A percentile compares a stretch with the other conserved stretches of the same genome.
Evolutionary conservation across 306 rosid species (phyloP).

Genomic region (Citrullus colocynthis): DNA sequence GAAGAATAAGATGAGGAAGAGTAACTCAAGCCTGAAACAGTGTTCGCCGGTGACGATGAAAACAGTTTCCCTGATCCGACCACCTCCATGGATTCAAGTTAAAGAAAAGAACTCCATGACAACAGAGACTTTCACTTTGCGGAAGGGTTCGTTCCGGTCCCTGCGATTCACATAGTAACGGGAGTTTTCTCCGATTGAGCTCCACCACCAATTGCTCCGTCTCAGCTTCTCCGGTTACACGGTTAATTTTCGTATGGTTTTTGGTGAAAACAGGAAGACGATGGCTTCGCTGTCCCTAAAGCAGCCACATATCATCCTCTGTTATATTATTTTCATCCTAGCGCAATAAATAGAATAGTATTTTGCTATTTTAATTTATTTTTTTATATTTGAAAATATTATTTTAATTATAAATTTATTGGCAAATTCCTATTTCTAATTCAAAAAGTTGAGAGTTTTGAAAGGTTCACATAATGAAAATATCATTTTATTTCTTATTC

Average conservation of each 20-base stretch:
- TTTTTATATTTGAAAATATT: too few species aligned
- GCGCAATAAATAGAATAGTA: too few species aligned
- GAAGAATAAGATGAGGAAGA: not conserved
- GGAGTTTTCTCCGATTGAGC: not conserved
- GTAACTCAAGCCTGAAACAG: not conserved
- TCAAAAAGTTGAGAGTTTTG: too few species aligned
- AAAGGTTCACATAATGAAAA: too few species aligned
- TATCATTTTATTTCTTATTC: too few species aligned
- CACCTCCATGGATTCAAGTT: slow-evolving; percentile 1
- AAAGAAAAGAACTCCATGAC: not conserved
- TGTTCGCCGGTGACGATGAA: not conserved
- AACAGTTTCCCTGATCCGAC: not conserved
- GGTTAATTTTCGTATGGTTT: not conserved
- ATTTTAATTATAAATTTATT: too few species aligned
- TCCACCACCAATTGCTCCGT: not conserved
- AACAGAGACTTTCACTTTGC: not conserved
- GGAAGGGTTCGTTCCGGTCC: not conserved
- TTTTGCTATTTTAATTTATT: too few species aligned
- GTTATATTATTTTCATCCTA: too few species aligned
- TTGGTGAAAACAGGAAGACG: not conserved
- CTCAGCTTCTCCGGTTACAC: not conserved
- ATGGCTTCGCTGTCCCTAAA: not conserved
- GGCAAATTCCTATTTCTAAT: too few species aligned
- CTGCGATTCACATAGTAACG: not conserved
- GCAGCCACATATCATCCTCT: not conserved